A percentile compares a stretch with the other conserved stretches of the same genome.
These are phyloP conservation scores for Arachnopeziza araneosa DNA, from an alignment of 2,329 filamentous ascomycete species.

Conservation along the genomic window DNA sequence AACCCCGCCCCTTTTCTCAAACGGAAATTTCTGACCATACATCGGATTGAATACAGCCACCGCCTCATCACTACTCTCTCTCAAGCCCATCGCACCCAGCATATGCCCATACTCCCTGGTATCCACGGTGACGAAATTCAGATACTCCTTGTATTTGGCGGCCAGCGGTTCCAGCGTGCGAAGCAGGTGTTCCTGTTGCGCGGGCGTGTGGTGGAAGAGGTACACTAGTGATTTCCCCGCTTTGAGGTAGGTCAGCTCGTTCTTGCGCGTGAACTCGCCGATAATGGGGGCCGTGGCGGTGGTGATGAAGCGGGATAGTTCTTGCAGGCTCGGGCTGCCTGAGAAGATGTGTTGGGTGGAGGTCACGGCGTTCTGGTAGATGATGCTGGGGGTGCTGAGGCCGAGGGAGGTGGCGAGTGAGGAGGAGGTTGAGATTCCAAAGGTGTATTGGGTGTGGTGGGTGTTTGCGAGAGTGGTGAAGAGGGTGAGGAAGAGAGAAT, in stretches of 20 bases:
- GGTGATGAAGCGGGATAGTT: constrained; percentile 33
- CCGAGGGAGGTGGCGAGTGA: constrained; percentile 16
- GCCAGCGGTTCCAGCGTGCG: constrained; percentile 32
- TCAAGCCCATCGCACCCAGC: constrained; percentile 35
- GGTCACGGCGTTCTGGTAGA: constrained; percentile 40
- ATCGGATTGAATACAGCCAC: constrained; percentile 41
- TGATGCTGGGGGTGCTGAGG: constrained; percentile 6
- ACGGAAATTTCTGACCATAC: constrained; percentile 41
- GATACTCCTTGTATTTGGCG: constrained; percentile 41
- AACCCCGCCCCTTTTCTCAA: constrained; percentile 24
- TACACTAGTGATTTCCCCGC: constrained; percentile 36
- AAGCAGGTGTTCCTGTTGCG: constrained; percentile 27
- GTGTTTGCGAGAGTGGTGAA: background rate
- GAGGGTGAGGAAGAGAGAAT: background rate
- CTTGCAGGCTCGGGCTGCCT: constrained; percentile 30
- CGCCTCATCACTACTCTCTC: constrained; percentile 19
- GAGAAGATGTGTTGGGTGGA: constrained; percentile 31
- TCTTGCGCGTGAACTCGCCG: constrained; percentile 39
- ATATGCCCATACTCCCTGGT: constrained; percentile 41
- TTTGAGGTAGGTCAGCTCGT: constrained; percentile 39
- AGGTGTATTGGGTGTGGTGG: background rate
- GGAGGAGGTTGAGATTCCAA: background rate
- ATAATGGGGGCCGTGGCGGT: constrained; percentile 37
- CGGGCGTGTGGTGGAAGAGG: constrained; percentile 37
- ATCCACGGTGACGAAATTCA: constrained; percentile 44